phyloP scores from a whole-genome alignment of 306 rosid genomes.

The Lupinus albus region DNA sequence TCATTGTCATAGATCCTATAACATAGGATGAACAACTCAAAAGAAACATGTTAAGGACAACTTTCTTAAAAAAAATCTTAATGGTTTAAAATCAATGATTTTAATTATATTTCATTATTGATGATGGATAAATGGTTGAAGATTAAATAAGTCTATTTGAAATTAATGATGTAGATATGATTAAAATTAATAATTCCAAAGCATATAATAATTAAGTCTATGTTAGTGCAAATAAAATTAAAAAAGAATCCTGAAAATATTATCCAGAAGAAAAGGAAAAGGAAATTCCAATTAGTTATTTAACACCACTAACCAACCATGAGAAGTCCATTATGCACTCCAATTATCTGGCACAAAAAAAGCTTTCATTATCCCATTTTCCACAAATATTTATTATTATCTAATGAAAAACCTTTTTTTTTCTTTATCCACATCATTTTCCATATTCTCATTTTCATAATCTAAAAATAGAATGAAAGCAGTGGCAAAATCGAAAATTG shows the following conservation, averaged over 20 bases:
- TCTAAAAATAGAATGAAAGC: neutral
- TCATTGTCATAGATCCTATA: too few relatives aligned
- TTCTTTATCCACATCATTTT: neutral
- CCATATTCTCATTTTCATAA: neutral
- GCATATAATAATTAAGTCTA: too few relatives aligned
- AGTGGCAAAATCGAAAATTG: conserved; percentile 51
- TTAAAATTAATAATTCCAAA: too few relatives aligned
- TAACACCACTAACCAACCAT: conserved; percentile 34
- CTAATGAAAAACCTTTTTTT: too few relatives aligned
- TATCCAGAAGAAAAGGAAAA: neutral
- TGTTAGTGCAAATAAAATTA: neutral
- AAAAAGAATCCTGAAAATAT: neutral
- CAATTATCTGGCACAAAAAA: conserved; percentile 32
- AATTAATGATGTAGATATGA: too few relatives aligned
- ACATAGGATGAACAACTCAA: too few relatives aligned
- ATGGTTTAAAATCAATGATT: too few relatives aligned
- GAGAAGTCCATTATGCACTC: conserved; percentile 40
- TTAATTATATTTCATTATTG: too few relatives aligned
- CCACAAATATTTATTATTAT: neutral
- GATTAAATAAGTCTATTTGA: too few relatives aligned
- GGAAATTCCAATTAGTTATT: neutral
- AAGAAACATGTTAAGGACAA: too few relatives aligned
- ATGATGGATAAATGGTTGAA: too few relatives aligned
- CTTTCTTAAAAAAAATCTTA: too few relatives aligned
- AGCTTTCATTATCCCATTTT: neutral